phyloP scores from a whole-genome alignment of 2,329 filamentous ascomycete genomes.

The Pseudogymnoascus sp. region DNA sequence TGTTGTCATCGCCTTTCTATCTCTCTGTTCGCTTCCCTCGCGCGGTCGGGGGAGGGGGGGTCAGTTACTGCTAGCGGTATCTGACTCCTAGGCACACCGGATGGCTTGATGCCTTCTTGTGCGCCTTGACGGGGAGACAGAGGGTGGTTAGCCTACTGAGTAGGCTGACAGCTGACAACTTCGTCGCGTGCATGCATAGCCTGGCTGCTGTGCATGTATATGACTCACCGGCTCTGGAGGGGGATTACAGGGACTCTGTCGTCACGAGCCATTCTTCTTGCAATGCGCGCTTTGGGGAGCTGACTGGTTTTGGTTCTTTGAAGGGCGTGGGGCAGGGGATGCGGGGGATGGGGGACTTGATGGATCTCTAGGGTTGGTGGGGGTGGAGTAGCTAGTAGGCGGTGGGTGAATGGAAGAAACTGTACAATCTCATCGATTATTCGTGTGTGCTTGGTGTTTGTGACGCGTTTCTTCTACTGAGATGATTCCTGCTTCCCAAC shows the following conservation, averaged over 20 bases:
- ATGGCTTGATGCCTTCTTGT: conserved; percentile 1
- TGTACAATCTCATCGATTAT: background rate
- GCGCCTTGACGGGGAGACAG: too few species aligned
- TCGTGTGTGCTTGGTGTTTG: background rate
- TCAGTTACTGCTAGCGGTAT: background rate
- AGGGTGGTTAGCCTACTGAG: background rate
- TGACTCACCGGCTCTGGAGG: background rate
- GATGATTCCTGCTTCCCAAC: background rate
- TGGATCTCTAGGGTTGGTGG: background rate
- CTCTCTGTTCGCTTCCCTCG: background rate
- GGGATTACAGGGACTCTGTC: background rate
- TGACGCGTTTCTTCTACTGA: background rate
- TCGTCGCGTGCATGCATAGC: background rate
- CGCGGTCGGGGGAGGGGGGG: background rate
- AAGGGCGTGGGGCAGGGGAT: background rate
- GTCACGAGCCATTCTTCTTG: background rate
- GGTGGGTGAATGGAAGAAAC: background rate
- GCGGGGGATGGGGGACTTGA: background rate
- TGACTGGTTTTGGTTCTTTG: conserved; percentile 3
- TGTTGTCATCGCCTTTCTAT: background rate
- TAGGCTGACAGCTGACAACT: background rate
- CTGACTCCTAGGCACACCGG: background rate
- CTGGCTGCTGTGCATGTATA: background rate
- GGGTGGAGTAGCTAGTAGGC: background rate
- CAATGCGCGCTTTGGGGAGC: background rate